Evolutionary conservation across 2,329 filamentous ascomycete species (phyloP).

Genomic region (Grosmannia serpens): DNA sequence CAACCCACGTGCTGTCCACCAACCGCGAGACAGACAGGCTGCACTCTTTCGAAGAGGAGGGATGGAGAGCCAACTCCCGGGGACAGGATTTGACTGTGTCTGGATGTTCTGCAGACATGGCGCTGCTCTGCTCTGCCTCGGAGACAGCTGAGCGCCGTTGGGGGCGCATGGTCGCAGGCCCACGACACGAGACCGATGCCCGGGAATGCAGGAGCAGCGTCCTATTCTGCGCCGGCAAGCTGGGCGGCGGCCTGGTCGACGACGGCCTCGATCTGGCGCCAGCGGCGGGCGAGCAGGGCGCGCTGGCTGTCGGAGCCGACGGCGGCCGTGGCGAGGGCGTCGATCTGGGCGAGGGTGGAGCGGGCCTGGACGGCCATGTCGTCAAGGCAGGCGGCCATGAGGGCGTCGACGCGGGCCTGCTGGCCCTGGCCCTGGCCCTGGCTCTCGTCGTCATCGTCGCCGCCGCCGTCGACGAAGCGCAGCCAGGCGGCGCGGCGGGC

Average conservation of each 20-base stretch:
- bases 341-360: neutral
- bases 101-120: no score
- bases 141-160: no score
- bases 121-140: no score
- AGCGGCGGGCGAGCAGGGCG: slow-evolving; percentile 8
- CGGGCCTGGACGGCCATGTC: neutral
- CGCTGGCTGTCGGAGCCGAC: slow-evolving; percentile 10
- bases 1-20: no score
- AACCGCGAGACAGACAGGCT: neutral
- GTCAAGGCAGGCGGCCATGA: neutral
- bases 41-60: no score
- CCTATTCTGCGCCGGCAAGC: neutral
- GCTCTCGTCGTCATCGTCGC: slow-evolving; percentile 1
- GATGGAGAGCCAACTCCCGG: no score
- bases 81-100: no score
- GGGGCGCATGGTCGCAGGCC: no score
- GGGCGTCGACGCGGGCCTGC: neutral
- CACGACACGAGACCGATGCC: no score
- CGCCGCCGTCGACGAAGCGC: slow-evolving; percentile 7
- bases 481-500: slow-evolving; percentile 8
- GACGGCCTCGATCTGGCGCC: slow-evolving; percentile 13
- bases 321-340: neutral
- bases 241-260: slow-evolving; percentile 5
- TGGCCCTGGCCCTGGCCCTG: neutral
- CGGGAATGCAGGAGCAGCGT: no score